A percentile compares a stretch with the other conserved stretches of the same genome.
These are phyloP conservation scores for Aspergillus jensenii DNA, from an alignment of 2,329 filamentous ascomycete genomes.

Conservation along the genomic window DNA sequence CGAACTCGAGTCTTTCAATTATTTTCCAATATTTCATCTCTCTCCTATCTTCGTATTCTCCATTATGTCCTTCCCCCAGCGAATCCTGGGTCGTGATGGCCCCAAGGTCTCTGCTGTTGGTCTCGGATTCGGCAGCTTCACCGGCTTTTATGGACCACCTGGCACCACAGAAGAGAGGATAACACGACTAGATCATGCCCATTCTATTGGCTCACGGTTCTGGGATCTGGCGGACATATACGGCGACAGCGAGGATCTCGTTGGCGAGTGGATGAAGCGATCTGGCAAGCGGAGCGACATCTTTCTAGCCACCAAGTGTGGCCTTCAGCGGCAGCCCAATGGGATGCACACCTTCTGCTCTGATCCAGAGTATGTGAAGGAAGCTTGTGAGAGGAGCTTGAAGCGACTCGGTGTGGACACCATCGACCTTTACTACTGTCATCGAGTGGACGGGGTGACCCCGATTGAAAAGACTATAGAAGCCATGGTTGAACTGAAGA, in stretches of 20 bases:
- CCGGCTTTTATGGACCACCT: conserved; percentile 19
- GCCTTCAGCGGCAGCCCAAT: conserved; percentile 18
- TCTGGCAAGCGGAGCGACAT: conserved; percentile 38
- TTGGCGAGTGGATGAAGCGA: conserved; percentile 43
- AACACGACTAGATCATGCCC: conserved; percentile 30
- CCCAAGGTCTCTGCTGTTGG: conserved; percentile 25
- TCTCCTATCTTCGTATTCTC: not conserved
- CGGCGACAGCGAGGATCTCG: conserved; percentile 25
- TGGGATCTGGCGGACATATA: conserved; percentile 39
- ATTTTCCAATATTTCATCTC: not conserved
- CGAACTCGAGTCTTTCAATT: no score
- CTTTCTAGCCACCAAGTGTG: conserved; percentile 41
- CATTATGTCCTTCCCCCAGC: not conserved
- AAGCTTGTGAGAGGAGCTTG: conserved; percentile 37
- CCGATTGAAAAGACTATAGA: conserved; percentile 48
- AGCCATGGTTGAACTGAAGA: conserved; percentile 46
- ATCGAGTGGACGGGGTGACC: conserved; percentile 44
- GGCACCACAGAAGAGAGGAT: conserved; percentile 16
- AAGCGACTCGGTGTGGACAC: conserved; percentile 36
- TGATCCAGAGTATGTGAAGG: conserved; percentile 37
- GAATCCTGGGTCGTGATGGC: conserved; percentile 17
- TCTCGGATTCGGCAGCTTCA: conserved; percentile 18
- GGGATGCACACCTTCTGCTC: conserved; percentile 28
- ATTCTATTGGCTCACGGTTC: conserved; percentile 30
- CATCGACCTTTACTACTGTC: conserved; percentile 48